Percentiles rank a stretch among this genome's conserved stretches.
Evolutionary conservation across 2,329 filamentous ascomycete species (phyloP).

Genomic region (Bipolaris gigantea): DNA sequence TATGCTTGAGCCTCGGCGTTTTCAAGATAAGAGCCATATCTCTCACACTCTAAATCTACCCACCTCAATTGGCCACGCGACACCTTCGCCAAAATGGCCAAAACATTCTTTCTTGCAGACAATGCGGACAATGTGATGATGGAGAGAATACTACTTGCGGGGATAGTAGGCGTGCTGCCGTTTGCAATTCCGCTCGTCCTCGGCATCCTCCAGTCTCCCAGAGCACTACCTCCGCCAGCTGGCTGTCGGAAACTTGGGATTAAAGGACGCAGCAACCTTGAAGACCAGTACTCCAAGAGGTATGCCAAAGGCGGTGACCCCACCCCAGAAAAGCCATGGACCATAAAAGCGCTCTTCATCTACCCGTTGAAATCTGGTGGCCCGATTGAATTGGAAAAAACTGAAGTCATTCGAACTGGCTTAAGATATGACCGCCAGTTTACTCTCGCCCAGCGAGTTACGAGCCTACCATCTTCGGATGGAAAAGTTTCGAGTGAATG

Average conservation of each 20-base stretch:
- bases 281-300: constrained; percentile 58
- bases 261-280: constrained; percentile 54
- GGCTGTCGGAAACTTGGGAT: constrained; percentile 59
- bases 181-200: constrained; percentile 28
- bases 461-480: constrained; percentile 48
- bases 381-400: constrained; percentile 70
- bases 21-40: constrained; percentile 20
- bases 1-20: constrained; percentile 14
- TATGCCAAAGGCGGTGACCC: constrained; percentile 45
- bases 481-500: constrained; percentile 54
- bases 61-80: constrained; percentile 5
- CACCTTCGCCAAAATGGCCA: constrained; percentile 16
- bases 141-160: constrained; percentile 21
- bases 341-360: constrained; percentile 70
- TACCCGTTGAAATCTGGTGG: constrained; percentile 84
- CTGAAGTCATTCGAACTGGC: constrained; percentile 67
- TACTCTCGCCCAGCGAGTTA: constrained; percentile 69
- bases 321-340: constrained; percentile 37
- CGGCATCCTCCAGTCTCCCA: constrained; percentile 27
- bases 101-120: constrained; percentile 19
- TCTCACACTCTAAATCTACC: background rate
- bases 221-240: constrained; percentile 30
- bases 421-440: constrained; percentile 80
- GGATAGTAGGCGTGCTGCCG: constrained; percentile 20
- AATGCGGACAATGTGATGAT: constrained; percentile 19